Evolutionary conservation across 495 filamentous ascomycete species (phyloP).

Genomic region (Aspergillus steynii): DNA sequence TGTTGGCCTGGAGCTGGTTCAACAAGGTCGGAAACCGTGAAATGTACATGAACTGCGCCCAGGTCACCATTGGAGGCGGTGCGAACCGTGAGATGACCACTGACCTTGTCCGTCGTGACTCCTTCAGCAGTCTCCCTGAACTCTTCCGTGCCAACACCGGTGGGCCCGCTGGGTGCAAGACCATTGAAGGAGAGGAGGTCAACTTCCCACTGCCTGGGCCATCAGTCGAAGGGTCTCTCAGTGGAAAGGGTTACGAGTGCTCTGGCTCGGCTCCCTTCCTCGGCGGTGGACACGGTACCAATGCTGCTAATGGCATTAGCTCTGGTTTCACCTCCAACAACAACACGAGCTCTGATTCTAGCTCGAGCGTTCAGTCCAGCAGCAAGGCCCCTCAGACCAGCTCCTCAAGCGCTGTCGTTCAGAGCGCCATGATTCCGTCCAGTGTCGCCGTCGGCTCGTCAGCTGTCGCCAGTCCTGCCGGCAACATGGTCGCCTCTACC

Average conservation of each 20-base stretch:
- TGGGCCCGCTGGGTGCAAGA: slow-evolving; percentile 51
- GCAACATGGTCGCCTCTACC: slow-evolving; percentile 1
- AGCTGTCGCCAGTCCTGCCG: not conserved
- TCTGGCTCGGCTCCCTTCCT: slow-evolving; percentile 29
- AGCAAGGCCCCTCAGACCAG: too few species aligned
- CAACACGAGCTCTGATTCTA: not conserved
- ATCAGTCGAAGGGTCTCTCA: slow-evolving; percentile 50
- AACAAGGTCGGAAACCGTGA: slow-evolving; percentile 88
- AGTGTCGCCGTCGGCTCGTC: not conserved
- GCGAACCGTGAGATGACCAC: slow-evolving; percentile 28
- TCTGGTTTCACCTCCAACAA: slow-evolving; percentile 4
- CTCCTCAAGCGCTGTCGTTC: not conserved
- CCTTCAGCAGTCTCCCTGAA: slow-evolving; percentile 62
- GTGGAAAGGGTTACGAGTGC: slow-evolving; percentile 34
- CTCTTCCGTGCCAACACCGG: slow-evolving; percentile 75
- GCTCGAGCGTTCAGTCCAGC: too few species aligned
- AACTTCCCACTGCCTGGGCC: slow-evolving; percentile 67
- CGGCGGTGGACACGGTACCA: slow-evolving; percentile 13
- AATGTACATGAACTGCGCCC: slow-evolving; percentile 95
- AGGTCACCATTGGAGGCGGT: slow-evolving; percentile 61
- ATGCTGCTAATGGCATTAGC: slow-evolving; percentile 5
- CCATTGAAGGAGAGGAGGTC: slow-evolving; percentile 53
- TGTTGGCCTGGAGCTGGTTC: slow-evolving; percentile 87
- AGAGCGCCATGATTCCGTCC: not conserved
- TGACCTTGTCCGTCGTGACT: slow-evolving; percentile 17